These are phyloP conservation scores for Salisapilia sapeloensis DNA, from an alignment of 352 stramenopile genomes.

Conservation along the genomic window DNA sequence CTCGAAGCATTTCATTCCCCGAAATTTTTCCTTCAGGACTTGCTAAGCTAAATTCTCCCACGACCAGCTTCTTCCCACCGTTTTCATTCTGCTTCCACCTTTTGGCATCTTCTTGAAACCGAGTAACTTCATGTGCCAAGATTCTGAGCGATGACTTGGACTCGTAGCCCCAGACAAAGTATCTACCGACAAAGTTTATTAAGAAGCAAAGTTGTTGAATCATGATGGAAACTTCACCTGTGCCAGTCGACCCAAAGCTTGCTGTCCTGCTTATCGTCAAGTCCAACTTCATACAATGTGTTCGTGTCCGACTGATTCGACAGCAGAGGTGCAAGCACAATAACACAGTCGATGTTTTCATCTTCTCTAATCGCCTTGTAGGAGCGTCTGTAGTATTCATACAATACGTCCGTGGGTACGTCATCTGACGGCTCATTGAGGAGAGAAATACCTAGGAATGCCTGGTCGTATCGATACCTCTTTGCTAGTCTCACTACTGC, in stretches of 20 bases:
- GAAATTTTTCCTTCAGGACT: constrained; percentile 5
- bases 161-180: constrained; percentile 10
- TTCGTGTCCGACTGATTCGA: constrained; percentile 6
- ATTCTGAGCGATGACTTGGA: constrained; percentile 1
- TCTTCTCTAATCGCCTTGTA: constrained; percentile 7
- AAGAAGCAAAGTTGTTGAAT: no score
- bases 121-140: constrained; percentile 2
- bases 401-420: constrained; percentile 5
- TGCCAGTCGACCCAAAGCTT: constrained; percentile 16
- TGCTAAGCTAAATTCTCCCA: constrained; percentile 10
- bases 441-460: constrained; percentile 13
- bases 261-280: constrained; percentile 1
- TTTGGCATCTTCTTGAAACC: constrained; percentile 4
- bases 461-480: constrained; percentile 10
- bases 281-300: constrained; percentile 8
- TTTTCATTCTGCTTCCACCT: constrained; percentile 2
- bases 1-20: constrained; percentile 1
- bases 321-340: constrained; percentile 7
- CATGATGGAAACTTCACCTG: no score
- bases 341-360: constrained; percentile 10
- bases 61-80: constrained; percentile 9
- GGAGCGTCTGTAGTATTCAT: constrained; percentile 13
- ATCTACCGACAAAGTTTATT: no score
- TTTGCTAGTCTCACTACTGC: constrained; percentile 8
- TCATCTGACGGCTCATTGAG: constrained; percentile 14